Base-by-base conservation (phyloP, 257 asterid species). In the Plantago major region DNA sequence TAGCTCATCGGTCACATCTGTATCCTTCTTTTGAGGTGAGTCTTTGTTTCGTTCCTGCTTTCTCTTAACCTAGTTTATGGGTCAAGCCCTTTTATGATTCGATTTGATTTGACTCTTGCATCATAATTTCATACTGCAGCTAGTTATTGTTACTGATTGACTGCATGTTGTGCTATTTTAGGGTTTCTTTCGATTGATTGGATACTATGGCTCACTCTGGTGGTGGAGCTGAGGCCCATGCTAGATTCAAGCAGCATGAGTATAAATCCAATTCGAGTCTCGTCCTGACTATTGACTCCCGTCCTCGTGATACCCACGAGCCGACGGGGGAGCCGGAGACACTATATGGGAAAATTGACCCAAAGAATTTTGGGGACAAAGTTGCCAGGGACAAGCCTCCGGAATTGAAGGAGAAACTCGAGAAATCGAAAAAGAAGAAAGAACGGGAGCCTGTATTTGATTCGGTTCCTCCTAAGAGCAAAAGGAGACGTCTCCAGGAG, bases 221-320 rank as follows among this genome's bases (percentile, higher is more conserved):
- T 7, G 87, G 87, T 62, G 87, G 87, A 42, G 87, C 87, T 2
- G 87, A 81, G 58, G 87, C 84, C 14, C 87, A 78, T 60, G 87
- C 87, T 48, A 70, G 87, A 38, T 81, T 75, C 70, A 81, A 81
- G 81, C 87, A 81, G 70, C 78, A 81, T 4, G 87, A 78, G 72
- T 78, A 81, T 38, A 64, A 84, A 66, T 84, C 87, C 14, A 81
- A 81, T 63, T 81, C 87, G 38, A 81, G 87, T 22, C 84, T 81
- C 33, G 87, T 81, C 22, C 79, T 81, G 8, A 78, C 87, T 8
- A 78, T 84, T 1, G 87, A 81, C 64, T 78, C 87, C 42, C 84
- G 87, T 67, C 84, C 87, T 60, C 87, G 82, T 1, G 87, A 81
- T 64, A 78, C 87, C n/a, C 87, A 81, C 12, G 87, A 81, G 68